Conservation (phyloP, 2,329 filamentous ascomycete species). For the Ceratocystis alfenasii region DNA sequence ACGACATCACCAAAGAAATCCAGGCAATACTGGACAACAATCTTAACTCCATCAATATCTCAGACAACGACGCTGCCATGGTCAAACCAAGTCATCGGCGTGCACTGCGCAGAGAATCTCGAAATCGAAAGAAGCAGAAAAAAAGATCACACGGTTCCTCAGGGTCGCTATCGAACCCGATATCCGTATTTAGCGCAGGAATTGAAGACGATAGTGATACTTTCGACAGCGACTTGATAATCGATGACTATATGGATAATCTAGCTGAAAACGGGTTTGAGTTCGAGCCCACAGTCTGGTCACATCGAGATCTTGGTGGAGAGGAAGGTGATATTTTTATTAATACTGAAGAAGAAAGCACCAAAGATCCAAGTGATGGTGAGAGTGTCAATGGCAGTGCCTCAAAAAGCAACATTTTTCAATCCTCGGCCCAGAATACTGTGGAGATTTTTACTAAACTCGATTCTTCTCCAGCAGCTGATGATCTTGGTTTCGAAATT, state of each 20-base stretch:
- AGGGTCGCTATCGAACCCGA: background rate
- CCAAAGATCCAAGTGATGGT: background rate
- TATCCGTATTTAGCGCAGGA: slow-evolving; percentile 6
- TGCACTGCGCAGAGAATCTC: slow-evolving; percentile 20
- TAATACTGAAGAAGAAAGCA: background rate
- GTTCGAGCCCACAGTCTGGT: slow-evolving; percentile 50
- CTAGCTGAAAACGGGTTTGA: slow-evolving; percentile 41
- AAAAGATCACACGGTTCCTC: background rate
- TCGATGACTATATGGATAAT: slow-evolving; percentile 57
- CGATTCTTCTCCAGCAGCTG: slow-evolving; percentile 27
- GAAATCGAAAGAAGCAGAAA: slow-evolving; percentile 23
- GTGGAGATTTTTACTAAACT: background rate
- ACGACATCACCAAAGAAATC: slow-evolving; percentile 10
- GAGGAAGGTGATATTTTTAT: slow-evolving; percentile 24
- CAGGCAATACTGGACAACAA: slow-evolving; percentile 8
- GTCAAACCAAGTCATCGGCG: slow-evolving; percentile 20
- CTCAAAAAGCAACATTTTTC: background rate
- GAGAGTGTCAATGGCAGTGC: background rate
- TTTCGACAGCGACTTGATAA: slow-evolving; percentile 6
- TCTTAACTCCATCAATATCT: background rate
- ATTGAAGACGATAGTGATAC: slow-evolving; percentile 3
- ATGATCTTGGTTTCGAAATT: slow-evolving; percentile 57
- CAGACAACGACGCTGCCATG: slow-evolving; percentile 6
- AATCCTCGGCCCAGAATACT: background rate
- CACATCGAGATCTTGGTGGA: slow-evolving; percentile 26